Conservation (phyloP, 306 rosid species). For the Cucurbita ficifolia region DNA sequence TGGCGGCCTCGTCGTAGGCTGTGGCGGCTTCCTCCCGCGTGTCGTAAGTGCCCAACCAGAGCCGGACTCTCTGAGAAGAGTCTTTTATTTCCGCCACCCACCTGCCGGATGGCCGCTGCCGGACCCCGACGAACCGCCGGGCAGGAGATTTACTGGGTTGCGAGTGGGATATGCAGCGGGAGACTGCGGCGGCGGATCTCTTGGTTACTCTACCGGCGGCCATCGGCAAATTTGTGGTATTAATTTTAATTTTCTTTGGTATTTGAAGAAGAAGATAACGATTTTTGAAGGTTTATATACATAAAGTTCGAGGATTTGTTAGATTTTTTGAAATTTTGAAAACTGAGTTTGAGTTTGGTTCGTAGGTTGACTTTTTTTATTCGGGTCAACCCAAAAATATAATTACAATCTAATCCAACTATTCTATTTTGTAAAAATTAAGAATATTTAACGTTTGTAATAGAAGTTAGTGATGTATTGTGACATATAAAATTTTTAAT, state of each 20-base stretch:
- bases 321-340: no score
- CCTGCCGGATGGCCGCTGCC: conserved; percentile 83
- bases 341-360: no score
- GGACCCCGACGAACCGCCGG: conserved; percentile 62
- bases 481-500: no score
- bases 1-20: conserved; percentile 83
- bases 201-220: conserved; percentile 34
- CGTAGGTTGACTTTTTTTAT: no score
- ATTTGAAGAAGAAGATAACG: conserved; percentile 10
- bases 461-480: no score
- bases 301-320: neutral
- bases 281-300: conserved; percentile 9
- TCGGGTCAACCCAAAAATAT: no score
- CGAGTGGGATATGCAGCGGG: neutral
- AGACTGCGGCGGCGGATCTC: conserved; percentile 14
- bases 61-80: conserved; percentile 68
- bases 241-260: neutral
- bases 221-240: conserved; percentile 15
- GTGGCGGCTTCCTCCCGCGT: conserved; percentile 83
- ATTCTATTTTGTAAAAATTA: no score
- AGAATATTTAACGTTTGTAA: no score
- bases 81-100: conserved; percentile 98
- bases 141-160: conserved; percentile 18
- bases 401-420: no score
- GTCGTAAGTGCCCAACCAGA: conserved; percentile 90